Evolutionary conservation across 805 yeast species (phyloP).

Genomic region (Candida chilensis): DNA sequence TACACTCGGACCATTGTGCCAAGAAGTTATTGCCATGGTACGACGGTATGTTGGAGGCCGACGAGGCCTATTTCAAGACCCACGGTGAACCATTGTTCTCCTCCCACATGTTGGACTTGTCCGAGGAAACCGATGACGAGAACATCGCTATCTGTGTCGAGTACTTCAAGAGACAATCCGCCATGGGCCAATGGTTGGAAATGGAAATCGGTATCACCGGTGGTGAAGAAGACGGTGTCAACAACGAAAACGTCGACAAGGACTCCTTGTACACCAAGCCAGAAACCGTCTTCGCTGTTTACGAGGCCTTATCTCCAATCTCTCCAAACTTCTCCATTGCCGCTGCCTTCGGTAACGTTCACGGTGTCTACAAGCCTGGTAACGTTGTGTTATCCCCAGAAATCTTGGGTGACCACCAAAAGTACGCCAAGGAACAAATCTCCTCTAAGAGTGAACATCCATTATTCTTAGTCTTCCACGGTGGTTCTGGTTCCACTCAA

Average conservation of each 20-base stretch:
- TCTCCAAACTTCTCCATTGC: slow-evolving; percentile 99
- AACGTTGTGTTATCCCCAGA: slow-evolving; percentile 90
- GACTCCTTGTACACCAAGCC: slow-evolving; percentile 89
- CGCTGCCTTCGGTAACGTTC: slow-evolving; percentile 99
- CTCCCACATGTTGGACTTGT: slow-evolving; percentile 96
- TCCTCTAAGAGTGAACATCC: slow-evolving; percentile 53
- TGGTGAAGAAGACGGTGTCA: slow-evolving; percentile 99
- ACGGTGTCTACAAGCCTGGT: slow-evolving; percentile 99
- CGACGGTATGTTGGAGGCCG: slow-evolving; percentile 96
- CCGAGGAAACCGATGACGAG: slow-evolving; percentile 94
- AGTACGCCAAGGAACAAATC: slow-evolving; percentile 65
- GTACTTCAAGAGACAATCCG: slow-evolving; percentile 91
- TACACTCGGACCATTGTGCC: slow-evolving; percentile 99
- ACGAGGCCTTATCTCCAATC: slow-evolving; percentile 83
- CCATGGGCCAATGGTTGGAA: slow-evolving; percentile 95
- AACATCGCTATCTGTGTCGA: slow-evolving; percentile 91
- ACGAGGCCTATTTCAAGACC: slow-evolving; percentile 79
- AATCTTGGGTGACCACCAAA: slow-evolving; percentile 93
- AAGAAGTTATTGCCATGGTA: slow-evolving; percentile 96
- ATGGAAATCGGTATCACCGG: slow-evolving; percentile 99
- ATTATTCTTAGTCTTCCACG: slow-evolving; percentile 97
- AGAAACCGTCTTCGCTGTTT: slow-evolving; percentile 87
- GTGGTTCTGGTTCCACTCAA: slow-evolving; percentile 98
- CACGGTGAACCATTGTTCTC: slow-evolving; percentile 97
- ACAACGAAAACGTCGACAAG: slow-evolving; percentile 89